Conservation (phyloP, 805 yeast genomes). For the Starmerella floricola region DNA sequence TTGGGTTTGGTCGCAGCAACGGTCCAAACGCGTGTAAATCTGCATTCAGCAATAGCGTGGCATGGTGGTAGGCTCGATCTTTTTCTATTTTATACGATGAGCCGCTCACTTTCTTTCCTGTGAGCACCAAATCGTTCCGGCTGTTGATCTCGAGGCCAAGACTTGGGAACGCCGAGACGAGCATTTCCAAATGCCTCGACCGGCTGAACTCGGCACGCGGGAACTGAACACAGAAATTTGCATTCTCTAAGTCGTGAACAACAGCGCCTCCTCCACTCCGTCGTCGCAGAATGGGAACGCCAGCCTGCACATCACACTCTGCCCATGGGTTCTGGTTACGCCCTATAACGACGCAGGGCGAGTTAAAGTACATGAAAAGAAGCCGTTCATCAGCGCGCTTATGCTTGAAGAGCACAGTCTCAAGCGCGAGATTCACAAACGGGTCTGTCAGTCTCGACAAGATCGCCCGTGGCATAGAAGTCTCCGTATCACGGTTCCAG, state of each 20-base stretch:
- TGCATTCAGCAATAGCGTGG: slow-evolving; percentile 76
- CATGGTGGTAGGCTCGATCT: slow-evolving; percentile 85
- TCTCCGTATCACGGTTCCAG: background rate
- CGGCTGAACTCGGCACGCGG: slow-evolving; percentile 49
- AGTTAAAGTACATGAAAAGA: slow-evolving; percentile 60
- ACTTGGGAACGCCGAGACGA: slow-evolving; percentile 34
- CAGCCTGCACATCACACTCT: slow-evolving; percentile 55
- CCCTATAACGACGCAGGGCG: slow-evolving; percentile 85
- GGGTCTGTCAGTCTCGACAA: slow-evolving; percentile 55
- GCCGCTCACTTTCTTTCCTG: slow-evolving; percentile 61
- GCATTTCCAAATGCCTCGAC: slow-evolving; percentile 40
- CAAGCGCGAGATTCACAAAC: slow-evolving; percentile 64
- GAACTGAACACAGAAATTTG: slow-evolving; percentile 72
- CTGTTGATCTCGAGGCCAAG: slow-evolving; percentile 41
- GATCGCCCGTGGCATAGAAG: slow-evolving; percentile 38
- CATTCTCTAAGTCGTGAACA: slow-evolving; percentile 83
- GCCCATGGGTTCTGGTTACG: slow-evolving; percentile 93
- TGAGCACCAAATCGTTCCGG: slow-evolving; percentile 63
- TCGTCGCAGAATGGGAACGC: slow-evolving; percentile 66
- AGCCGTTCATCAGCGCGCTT: slow-evolving; percentile 34
- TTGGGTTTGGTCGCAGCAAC: slow-evolving; percentile 39
- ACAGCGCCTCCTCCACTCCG: slow-evolving; percentile 95
- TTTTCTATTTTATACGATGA: slow-evolving; percentile 79
- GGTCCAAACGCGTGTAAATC: slow-evolving; percentile 46
- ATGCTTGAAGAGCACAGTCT: slow-evolving; percentile 55